Evolutionary conservation across 2,329 filamentous ascomycete genomes (phyloP).

Genomic region (Fusarium duplospermum): DNA sequence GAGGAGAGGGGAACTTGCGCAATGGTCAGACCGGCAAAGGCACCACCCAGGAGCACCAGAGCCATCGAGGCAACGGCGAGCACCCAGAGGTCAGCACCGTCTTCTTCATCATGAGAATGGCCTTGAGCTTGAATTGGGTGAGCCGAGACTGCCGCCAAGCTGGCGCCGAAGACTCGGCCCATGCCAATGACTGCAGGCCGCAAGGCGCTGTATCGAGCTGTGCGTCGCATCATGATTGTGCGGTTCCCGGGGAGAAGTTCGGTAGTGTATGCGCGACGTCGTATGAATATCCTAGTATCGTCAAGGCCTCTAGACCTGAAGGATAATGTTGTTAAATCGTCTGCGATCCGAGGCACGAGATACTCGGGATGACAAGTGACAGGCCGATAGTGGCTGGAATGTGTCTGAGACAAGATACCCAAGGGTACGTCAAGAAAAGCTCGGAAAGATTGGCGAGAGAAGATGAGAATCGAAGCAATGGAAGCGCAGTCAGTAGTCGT

Average conservation of each 20-base stretch:
- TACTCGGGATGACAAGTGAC: constrained; percentile 13
- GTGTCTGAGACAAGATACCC: constrained; percentile 23
- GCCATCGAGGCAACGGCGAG: constrained; percentile 82
- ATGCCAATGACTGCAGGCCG: constrained; percentile 64
- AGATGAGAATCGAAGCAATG: background rate
- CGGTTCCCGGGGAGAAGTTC: background rate
- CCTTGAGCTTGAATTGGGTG: constrained; percentile 56
- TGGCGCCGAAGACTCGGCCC: constrained; percentile 62
- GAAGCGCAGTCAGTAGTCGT: constrained; percentile 2
- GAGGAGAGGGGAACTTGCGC: constrained; percentile 65
- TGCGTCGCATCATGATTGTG: constrained; percentile 41
- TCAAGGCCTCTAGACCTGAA: background rate
- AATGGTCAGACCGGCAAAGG: constrained; percentile 94
- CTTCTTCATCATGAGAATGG: constrained; percentile 60
- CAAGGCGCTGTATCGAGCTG: constrained; percentile 53
- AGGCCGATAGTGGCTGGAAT: constrained; percentile 26
- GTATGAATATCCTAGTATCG: background rate
- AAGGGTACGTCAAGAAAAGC: constrained; percentile 1
- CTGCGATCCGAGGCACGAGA: background rate
- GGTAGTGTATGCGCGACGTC: background rate
- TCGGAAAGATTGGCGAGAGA: background rate
- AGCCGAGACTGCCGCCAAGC: constrained; percentile 61
- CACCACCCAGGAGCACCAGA: constrained; percentile 88
- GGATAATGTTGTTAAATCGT: background rate
- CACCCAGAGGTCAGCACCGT: constrained; percentile 79